A percentile compares a stretch with the other conserved stretches of the same genome.
Conservation (phyloP, 257 asterid species). For the Solanum acaule region DNA sequence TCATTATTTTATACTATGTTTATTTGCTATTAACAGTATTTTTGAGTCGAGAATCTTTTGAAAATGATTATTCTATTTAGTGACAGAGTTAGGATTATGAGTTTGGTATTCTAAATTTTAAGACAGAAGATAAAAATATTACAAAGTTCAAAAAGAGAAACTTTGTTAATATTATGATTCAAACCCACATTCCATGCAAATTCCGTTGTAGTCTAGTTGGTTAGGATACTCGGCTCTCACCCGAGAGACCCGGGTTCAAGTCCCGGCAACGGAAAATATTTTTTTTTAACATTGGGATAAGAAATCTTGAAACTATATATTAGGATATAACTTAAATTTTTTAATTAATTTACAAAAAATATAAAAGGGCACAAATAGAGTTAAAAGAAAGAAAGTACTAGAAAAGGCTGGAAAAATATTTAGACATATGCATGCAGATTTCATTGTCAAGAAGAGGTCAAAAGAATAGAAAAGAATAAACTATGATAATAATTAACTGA, state of each 20-base stretch:
- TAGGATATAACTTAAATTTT: not conserved
- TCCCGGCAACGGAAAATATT: slow-evolving; percentile 53
- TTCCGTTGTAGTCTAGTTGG: slow-evolving; percentile 97
- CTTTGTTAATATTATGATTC: too few species aligned
- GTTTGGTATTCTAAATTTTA: not conserved
- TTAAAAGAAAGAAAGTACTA: not conserved
- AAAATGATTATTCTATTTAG: too few species aligned
- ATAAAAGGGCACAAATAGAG: not conserved
- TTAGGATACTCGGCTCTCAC: slow-evolving; percentile 99
- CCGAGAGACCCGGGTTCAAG: slow-evolving; percentile 94
- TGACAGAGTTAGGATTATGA: not conserved
- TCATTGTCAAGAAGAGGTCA: not conserved
- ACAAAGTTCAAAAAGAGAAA: too few species aligned
- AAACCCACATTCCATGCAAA: too few species aligned
- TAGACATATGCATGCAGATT: not conserved
- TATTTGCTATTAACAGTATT: not conserved
- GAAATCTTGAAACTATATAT: not conserved
- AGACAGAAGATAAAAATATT: too few species aligned
- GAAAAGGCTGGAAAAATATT: not conserved
- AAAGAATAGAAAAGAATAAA: not conserved
- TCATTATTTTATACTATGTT: not conserved
- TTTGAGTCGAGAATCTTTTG: accelerated
- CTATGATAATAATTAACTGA: not conserved
- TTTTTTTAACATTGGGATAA: not conserved
- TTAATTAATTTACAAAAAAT: not conserved